phyloP scores from a whole-genome alignment of 78 protist genomes.

The Polysphondylium violaceum region DNA sequence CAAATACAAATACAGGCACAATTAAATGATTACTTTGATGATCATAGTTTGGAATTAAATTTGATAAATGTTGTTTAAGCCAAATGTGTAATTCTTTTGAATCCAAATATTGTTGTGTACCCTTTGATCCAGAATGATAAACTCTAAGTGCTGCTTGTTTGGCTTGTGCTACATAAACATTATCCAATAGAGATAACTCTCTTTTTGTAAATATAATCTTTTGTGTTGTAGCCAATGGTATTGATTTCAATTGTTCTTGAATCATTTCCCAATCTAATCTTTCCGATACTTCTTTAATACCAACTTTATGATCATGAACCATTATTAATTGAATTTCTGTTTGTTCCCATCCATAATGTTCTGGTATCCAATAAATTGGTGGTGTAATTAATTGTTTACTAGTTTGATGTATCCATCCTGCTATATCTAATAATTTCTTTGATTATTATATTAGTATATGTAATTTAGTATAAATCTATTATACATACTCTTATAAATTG shows the following conservation, averaged over 20 bases:
- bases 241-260: not conserved
- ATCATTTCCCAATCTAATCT: slow-evolving; percentile 59
- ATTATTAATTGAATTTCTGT: slow-evolving; percentile 60
- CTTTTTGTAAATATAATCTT: slow-evolving; percentile 28
- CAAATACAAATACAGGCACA: slow-evolving; percentile 58
- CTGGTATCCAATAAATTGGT: slow-evolving; percentile 15
- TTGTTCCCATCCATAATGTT: slow-evolving; percentile 14
- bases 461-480: not conserved
- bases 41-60: slow-evolving; percentile 25
- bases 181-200: slow-evolving; percentile 25
- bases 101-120: slow-evolving; percentile 65
- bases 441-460: not conserved
- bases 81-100: slow-evolving; percentile 57
- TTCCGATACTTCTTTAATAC: slow-evolving; percentile 37
- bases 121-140: slow-evolving; percentile 55
- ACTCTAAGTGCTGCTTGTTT: slow-evolving; percentile 30
- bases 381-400: slow-evolving; percentile 40
- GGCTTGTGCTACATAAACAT: slow-evolving; percentile 47
- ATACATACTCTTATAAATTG: not conserved
- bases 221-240: not conserved
- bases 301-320: slow-evolving; percentile 69
- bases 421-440: slow-evolving; percentile 3
- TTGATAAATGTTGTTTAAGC: slow-evolving; percentile 17
- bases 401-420: slow-evolving; percentile 35
- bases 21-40: not conserved